Conservation (phyloP, 371 early-diverging fungal genomes). For the Circinella umbellata region DNA sequence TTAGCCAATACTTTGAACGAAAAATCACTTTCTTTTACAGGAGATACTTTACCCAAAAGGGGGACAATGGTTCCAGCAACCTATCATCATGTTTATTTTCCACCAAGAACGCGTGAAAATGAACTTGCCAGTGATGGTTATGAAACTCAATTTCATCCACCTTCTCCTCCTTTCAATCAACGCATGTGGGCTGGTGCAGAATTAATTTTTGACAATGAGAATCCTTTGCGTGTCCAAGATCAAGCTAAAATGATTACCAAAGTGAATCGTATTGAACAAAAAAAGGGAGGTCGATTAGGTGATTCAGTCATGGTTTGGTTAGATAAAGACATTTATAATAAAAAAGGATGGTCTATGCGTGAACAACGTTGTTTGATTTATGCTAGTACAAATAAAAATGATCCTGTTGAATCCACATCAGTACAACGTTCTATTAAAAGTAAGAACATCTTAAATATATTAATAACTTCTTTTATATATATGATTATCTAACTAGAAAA, state of each 20-base stretch:
- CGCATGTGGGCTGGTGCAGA: slow-evolving; percentile 90
- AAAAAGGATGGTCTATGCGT: slow-evolving; percentile 65
- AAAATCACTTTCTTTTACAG: slow-evolving; percentile 12
- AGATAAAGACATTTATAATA: slow-evolving; percentile 66
- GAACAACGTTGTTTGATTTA: slow-evolving; percentile 80
- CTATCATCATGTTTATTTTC: slow-evolving; percentile 82
- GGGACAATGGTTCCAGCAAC: slow-evolving; percentile 70
- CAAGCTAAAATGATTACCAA: slow-evolving; percentile 57
- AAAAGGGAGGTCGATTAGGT: slow-evolving; percentile 52
- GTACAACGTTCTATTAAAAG: not conserved
- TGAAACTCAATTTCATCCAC: slow-evolving; percentile 75
- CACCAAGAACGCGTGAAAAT: slow-evolving; percentile 66
- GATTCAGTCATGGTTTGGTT: slow-evolving; percentile 75
- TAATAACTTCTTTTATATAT: too few species aligned
- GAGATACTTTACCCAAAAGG: slow-evolving; percentile 21
- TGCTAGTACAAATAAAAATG: slow-evolving; percentile 19
- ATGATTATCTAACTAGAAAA: too few species aligned
- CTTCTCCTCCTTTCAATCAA: slow-evolving; percentile 74
- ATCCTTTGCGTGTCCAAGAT: slow-evolving; percentile 70
- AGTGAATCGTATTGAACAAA: slow-evolving; percentile 57
- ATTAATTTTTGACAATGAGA: slow-evolving; percentile 58
- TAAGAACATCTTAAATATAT: not conserved
- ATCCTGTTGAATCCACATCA: not conserved
- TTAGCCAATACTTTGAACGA: slow-evolving; percentile 38
- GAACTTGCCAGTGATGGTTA: slow-evolving; percentile 83